Conservation (phyloP, 2,329 filamentous ascomycete species). For the Didymella keratinophila region DNA sequence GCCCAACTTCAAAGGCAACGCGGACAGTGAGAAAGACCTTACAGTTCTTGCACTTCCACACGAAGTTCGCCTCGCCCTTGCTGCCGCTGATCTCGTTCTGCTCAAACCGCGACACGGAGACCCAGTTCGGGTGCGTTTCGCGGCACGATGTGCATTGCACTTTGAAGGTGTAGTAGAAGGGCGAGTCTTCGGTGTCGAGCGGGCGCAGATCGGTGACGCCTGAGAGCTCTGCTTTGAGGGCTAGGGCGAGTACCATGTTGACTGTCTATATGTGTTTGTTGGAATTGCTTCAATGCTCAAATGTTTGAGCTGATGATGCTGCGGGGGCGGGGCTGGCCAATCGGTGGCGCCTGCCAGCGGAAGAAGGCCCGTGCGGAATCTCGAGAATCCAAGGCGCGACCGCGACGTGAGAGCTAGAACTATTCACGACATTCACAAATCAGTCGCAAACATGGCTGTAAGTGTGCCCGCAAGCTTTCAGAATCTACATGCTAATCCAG, state of each 20-base stretch:
- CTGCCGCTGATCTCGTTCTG: conserved; percentile 90
- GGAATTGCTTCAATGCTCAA: background rate
- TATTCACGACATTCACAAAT: background rate
- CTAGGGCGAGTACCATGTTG: conserved; percentile 50
- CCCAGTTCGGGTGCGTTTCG: conserved; percentile 85
- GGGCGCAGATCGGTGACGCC: conserved; percentile 89
- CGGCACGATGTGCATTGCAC: conserved; percentile 98
- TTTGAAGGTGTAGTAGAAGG: conserved; percentile 97
- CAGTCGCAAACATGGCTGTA: conserved; percentile 52
- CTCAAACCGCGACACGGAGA: conserved; percentile 89
- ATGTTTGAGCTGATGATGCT: background rate
- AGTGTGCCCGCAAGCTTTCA: background rate
- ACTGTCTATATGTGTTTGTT: background rate
- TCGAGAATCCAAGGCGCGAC: conserved; percentile 23
- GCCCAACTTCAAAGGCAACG: conserved; percentile 13
- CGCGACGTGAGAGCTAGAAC: background rate
- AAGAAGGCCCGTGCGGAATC: conserved; percentile 1
- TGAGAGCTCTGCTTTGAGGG: conserved; percentile 50
- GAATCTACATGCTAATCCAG: conserved; percentile 25
- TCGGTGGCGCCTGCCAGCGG: background rate
- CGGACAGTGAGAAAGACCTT: conserved; percentile 67
- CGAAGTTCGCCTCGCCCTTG: conserved; percentile 95
- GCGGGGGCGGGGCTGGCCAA: conserved; percentile 17
- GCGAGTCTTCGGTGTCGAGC: conserved; percentile 77
- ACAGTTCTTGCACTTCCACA: conserved; percentile 99